Base-by-base conservation (phyloP, 2,329 filamentous ascomycete species). In the Fusarium metavorans region DNA sequence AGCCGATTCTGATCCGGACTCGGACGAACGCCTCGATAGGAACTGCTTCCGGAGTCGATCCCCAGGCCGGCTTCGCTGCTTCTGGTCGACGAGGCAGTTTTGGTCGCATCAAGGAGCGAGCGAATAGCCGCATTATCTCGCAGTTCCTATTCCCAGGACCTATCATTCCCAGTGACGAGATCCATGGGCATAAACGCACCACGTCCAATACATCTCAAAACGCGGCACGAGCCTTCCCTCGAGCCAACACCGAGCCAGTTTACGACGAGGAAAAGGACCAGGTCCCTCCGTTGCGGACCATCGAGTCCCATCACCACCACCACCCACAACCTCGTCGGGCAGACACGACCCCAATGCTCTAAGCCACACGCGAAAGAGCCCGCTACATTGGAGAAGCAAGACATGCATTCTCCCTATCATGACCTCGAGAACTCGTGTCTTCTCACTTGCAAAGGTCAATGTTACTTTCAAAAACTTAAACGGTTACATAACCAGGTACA, bases 101-200 rank as follows among this genome's bases (percentile, higher is more conserved):
- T 60, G 84, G 84, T 67, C 81, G 82, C 30, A 83, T 83, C 62
- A 83, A 79, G 34, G 78, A 79, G 39, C 75, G 83, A n/a, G 73
- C 78, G 41, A 83, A 85, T 56, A 83, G 83, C 69, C 87, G 85
- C 72, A 73, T 89, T 6, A 77, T 89, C 30, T 80, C 85, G 6
- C 83, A 85, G 58, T 81, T 89, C 30, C 78, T 89, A 14, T 87
- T 87, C 57, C 87, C 87, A 0, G 87, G 87, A 0, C 87, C 87
- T 1, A 80, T 80, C 10, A 74, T 85, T 6, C 80, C 81, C 18
- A 81, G 78, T 9, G 79, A 82, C 18, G 70, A 71, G 48, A 77
- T 73, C n/a, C 78, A 75, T 37, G 71, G 71, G 3, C 80, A 80
- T 54, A 79, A 76, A 48, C 78, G 80, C 25, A 71, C 68, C 16